Base-by-base conservation (phyloP, 129 eudicot genomes). In the Calendula officinalis region DNA sequence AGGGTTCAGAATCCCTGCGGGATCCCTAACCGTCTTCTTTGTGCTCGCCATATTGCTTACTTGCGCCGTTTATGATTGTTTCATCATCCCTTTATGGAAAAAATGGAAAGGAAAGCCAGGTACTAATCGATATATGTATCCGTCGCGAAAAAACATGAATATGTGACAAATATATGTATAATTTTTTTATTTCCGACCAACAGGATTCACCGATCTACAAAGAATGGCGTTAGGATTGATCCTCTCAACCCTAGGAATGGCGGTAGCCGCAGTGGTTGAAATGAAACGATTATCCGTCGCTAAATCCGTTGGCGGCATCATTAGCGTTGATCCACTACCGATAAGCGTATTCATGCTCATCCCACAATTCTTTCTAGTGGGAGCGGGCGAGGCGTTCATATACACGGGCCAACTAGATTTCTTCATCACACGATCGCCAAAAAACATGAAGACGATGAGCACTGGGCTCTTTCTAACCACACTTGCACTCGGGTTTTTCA, bases 91-190 rank as follows among this genome's bases (percentile, higher is more conserved):
- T 0, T 48, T 94, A 14, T 94, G 90, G 95, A 88, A 80, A 75
- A 85, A 77, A 76, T 83, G 89, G 92, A 94, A 83, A 77, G 99
- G 99, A 27, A 78, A 73, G 47, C 88, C 87, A 80, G 98, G 76
- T 71, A 62, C 22, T 40, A 13, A 51, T 34, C 17, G 10, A 8
- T 9, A 0, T 35, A 3, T 22, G 14, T 35, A 36, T 34, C 14
- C 7, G 2, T 95, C 97, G 22, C 30, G 2, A 22, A 22, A 2
- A 0, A 22, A 22, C 30, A 22, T 0, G 30, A 22, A 22, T 22
- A 22, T 22, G 30, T 2, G 30, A 22, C 30, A 22, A 22, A 22
- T 22, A 22, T 22, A 22, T 22, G 30, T 22, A 22, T 22, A 22
- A 22, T 1, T 22, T 22, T 1, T 22, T 22, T 0, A 22, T 22